phyloP scores from a whole-genome alignment of 805 yeast genomes.

The Lipomyces mesembrius region DNA sequence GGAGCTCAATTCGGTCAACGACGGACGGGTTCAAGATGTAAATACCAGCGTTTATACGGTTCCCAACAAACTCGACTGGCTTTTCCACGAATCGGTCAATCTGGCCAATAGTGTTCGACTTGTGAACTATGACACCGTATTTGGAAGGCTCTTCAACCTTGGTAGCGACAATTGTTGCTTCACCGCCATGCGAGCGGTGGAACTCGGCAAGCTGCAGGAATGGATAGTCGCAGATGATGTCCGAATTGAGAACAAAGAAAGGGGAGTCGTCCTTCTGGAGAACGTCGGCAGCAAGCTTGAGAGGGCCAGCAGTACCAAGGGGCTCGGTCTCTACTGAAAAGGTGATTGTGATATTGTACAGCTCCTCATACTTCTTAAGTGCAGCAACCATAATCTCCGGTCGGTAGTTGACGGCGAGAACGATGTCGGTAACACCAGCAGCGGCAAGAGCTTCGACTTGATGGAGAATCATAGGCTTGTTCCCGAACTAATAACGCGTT shows the following conservation, averaged over 20 bases:
- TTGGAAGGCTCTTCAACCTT: constrained; percentile 99
- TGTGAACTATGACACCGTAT: constrained; percentile 99
- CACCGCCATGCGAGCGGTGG: constrained; percentile 96
- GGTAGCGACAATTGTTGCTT: constrained; percentile 98
- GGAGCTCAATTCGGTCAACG: constrained; percentile 93
- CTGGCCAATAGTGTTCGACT: constrained; percentile 90
- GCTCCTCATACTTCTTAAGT: constrained; percentile 89
- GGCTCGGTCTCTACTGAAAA: constrained; percentile 99
- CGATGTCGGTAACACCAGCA: constrained; percentile 99
- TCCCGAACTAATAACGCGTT: constrained; percentile 66
- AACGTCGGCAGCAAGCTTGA: constrained; percentile 92
- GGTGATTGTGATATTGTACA: constrained; percentile 92
- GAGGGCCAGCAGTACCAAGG: constrained; percentile 98
- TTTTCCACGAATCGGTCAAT: constrained; percentile 99
- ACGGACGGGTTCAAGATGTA: constrained; percentile 97
- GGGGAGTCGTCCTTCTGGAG: constrained; percentile 95
- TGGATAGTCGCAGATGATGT: constrained; percentile 98
- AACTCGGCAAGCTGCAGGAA: constrained; percentile 87
- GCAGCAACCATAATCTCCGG: constrained; percentile 99
- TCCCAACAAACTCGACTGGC: constrained; percentile 99
- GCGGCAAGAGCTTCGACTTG: constrained; percentile 97
- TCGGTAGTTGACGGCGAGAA: constrained; percentile 97
- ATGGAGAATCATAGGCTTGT: constrained; percentile 98
- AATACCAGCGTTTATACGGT: constrained; percentile 99
- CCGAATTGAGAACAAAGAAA: constrained; percentile 96